Evolutionary conservation across 768 basidiomycete genomes (phyloP), one percentile per base, ranked within the genome.

Genomic region (Rhizopogon vesiculosus): DNA sequence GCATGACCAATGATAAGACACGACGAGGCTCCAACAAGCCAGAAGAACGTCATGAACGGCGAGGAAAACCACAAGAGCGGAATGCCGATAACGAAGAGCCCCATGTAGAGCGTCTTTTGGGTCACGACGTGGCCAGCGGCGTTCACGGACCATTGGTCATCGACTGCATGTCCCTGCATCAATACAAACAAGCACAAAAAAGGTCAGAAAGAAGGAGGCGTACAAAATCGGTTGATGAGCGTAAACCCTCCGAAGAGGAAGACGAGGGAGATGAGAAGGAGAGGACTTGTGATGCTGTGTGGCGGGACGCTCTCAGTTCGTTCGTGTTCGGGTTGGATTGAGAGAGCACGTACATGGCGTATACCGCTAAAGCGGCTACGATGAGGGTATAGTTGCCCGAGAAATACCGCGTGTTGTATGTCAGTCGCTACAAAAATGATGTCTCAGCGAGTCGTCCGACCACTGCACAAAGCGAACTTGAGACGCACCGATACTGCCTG

Each of bases 161-260:
- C 31, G 7, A 35, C 13, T 22, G 18, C 46, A 31, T 18, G 1
- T 9, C 18, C 29, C 1, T 31, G 25, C 3, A 9, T 46, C 45
- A 46, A 29, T n/a, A 7, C 45, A 33, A 38, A 33, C 9, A 0
- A 19, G 15, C n/a, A 15, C 8, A n/a, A 50, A 35, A 51, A 15
- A 28, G 39, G 41, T 13, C 25, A n/a, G 40, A 54, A 33, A 35
- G 44, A 7, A 33, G 25, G 39, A 51, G 51, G 56, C 85, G 66
- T 60, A 94, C 94, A 93, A 61, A 88, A 96, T 66, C 78, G 85
- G 75, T 93, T 94, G 73, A 98, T 95, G 42, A 83, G 82, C 19
- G 85, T 71, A 74, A 98, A 98, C 5, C 96, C 96, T 35, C 93
- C 91, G 58, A 94, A 83, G 60, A 98, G 85, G 80, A 98, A 94